Evolutionary conservation across 106 monocot genomes (phyloP), one percentile per base, ranked within the genome.

Genomic region (Cymbidium sinense): DNA sequence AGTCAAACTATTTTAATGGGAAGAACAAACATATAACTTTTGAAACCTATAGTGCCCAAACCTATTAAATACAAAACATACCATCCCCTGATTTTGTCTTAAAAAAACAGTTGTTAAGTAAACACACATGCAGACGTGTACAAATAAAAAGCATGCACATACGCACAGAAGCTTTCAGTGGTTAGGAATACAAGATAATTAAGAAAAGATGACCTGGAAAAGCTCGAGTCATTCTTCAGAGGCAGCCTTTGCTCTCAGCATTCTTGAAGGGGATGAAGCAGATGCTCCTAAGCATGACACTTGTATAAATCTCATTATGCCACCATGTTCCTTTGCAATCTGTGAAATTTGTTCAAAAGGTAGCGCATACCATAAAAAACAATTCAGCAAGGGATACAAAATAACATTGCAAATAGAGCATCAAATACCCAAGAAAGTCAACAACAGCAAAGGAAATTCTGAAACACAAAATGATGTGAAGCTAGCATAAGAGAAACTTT

Each of bases 281-380:
- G 99, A 95, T 76, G 99, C 84, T 51, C 99, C 99, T 73, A 99
- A 84, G 83, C 90, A 92, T 83, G 99, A 99, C 55, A 95, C 78
- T 90, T 99, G 99, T 35, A 99, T 87, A 74, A 99, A 99, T 91
- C 99, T 90, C 84, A 93, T 85, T 19, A 99, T 93, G 27, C 99
- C 99, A 75, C 99, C 99, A 82, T 99, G 99, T 64, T 99, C 99
- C 84, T 95, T 95, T 28, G 99, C 92, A 84, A 99, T 95, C 99
- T 99, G 85, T 51, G 80, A 13, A 76, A 85, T 80, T 36, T 36
- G 35, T 2, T 30, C 47, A 74, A 74, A 44, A 74, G 11, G 12
- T 12, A 47, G 28, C 35, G 29, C 15, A 44, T 74, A 9, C 43
- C 19, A 37, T 47, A 47, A 47, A 72, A 70, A 35, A 18, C 18